Evolutionary conservation across 108 stramenopile genomes (phyloP).

Genomic region (Cyclostephanos tholiformis): DNA sequence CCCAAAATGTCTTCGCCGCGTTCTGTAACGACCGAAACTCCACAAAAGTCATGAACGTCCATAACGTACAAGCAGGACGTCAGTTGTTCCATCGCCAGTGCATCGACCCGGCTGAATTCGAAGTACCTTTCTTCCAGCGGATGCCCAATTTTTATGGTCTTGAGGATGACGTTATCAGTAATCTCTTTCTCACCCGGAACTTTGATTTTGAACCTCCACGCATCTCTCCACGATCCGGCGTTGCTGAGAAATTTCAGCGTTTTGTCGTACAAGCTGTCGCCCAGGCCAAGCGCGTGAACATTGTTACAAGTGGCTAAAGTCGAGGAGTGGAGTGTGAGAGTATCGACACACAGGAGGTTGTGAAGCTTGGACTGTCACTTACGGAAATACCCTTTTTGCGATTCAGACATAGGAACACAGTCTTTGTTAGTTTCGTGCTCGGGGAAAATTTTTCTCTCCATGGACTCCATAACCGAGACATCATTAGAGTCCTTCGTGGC

Average conservation of each 20-base stretch:
- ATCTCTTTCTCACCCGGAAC: neutral
- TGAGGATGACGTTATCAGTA: conserved; percentile 31
- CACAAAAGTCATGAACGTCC: conserved; percentile 68
- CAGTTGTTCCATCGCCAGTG: conserved; percentile 71
- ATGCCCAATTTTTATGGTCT: conserved; percentile 55
- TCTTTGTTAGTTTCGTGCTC: conserved; percentile 33
- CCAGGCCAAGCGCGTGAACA: conserved; percentile 34
- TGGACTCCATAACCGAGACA: neutral
- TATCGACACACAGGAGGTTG: too few relatives aligned
- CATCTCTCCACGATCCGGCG: conserved; percentile 37
- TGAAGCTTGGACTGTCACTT: conserved; percentile 8
- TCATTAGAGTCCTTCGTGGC: conserved; percentile 24
- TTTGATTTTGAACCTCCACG: conserved; percentile 18
- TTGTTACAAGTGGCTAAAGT: conserved; percentile 32
- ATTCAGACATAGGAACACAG: conserved; percentile 36
- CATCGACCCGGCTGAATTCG: conserved; percentile 76
- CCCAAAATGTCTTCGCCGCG: conserved; percentile 11
- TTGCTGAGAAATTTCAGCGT: conserved; percentile 12
- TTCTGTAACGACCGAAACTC: conserved; percentile 63
- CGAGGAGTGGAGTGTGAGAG: neutral
- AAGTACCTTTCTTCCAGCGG: conserved; percentile 83
- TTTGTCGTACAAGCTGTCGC: neutral
- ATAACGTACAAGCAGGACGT: conserved; percentile 59
- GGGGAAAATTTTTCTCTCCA: conserved; percentile 41
- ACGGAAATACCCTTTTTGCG: conserved; percentile 35